Base-by-base conservation (phyloP, 805 yeast genomes). In the Candida parachauliodes region DNA sequence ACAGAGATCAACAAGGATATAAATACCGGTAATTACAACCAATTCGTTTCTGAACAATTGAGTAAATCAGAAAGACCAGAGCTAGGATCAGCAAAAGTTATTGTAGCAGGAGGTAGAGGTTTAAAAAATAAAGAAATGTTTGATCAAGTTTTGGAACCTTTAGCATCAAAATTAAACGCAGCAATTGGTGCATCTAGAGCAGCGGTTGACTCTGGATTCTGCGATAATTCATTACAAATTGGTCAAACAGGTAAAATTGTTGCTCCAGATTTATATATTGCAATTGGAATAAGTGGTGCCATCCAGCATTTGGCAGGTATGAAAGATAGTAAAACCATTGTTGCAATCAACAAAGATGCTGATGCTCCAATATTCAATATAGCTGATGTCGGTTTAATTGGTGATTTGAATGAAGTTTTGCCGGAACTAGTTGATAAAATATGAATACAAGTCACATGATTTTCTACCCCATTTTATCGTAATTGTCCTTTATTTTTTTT, bases 221-320 rank as follows among this genome's bases (percentile, higher is more conserved):
- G 95, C 56, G 98, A 93, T 57, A 93, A 91, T 67, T 88, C 98
- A 7, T 74, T 91, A 51, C 98, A 91, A 65, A 89, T 91, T 44
- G 98, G 98, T 39, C 98, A 91, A 67, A 91, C 98, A 8, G 98
- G 98, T 51, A 93, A 93, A 62, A 89, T 89, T 38, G 94, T 93
- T 23, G 98, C 98, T 6, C 98, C 98, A 28, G 96, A 89, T 28
- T 73, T 89, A 45, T 93, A 93, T 59, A 64, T 93, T 32, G 98
- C 97, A 2, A 80, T 89, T 28, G 98, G 98, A 46, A 78, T 93
- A 41, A 84, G 95, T 15, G 98, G 98, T 45, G 98, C 98, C 22
- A 91, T 91, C 54, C 98, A 91, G 68, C 98, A 91, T 65, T 70
- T 93, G 54, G 98, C 98, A 1, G 98, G 98, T 47, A 91, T 91